Base-by-base conservation (phyloP, 495 filamentous ascomycete genomes). In the Hyphodiscus hymeniophilus region DNA sequence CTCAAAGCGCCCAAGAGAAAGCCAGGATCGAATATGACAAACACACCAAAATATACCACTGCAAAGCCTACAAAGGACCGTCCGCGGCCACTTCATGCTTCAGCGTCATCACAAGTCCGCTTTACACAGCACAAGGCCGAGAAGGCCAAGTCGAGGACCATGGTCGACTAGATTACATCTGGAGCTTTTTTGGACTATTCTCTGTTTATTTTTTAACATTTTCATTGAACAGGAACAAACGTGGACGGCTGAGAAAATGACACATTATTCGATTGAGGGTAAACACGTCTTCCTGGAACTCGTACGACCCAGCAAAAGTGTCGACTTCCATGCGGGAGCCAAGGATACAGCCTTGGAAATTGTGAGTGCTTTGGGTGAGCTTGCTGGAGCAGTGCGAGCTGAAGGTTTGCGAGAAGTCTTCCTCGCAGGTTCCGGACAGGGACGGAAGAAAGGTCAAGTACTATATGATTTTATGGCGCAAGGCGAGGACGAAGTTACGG, bases 221-320 rank as follows among this genome's bases (percentile, higher is more conserved):
- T n/a, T n/a, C n/a, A n/a, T n/a, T n/a, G n/a, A n/a, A n/a, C 81
- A 82, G 7, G 81, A 84, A 50, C 81, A 94, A 58, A 91, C 94
- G 62, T 99, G 92, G 92, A 82, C 81, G 0, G 89, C 89, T 0
- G 88, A 96, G 26, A 91, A 87, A 61, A 80, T 99, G 63, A 87
- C 81, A 13, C 85, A 94, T 63, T 97, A 99, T 67, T 94, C 88
- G 10, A 87, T 94, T 38, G 92, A 99, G 71, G 91, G 90, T 13
- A 99, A 99, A 61, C 92, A 97, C 64, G 85, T 99, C 13, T 99
- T 99, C 60, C 69, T 99, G 51, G 92, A 97, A 61, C 73, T 97
- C 28, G 81, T 95, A 33, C 71, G 84, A 28, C 92, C 92, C 7
- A 94, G 85, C 60, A 95, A 86, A 66, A 95, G 89, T 58, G 67